Evolutionary conservation across 768 basidiomycete genomes (phyloP).

Genomic region (Lentinula boryana): DNA sequence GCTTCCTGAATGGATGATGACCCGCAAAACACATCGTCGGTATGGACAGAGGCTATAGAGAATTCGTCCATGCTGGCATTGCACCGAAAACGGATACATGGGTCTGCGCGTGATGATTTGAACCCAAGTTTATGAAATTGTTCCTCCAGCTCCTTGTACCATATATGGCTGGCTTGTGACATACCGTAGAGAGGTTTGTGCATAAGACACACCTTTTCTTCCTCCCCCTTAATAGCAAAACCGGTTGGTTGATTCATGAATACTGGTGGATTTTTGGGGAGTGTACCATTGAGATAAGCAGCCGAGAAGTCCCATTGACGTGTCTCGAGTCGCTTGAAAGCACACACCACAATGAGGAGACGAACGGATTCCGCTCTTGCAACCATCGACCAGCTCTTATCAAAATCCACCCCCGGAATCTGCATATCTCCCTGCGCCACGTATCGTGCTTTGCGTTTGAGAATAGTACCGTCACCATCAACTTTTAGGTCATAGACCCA

Average conservation of each 20-base stretch:
- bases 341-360: neutral
- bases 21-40: too few relatives aligned
- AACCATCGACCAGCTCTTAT: slow-evolving; percentile 6
- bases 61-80: too few relatives aligned
- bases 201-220: too few relatives aligned
- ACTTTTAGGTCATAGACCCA: slow-evolving; percentile 13
- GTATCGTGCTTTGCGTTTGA: slow-evolving; percentile 16
- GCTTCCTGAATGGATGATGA: too few relatives aligned
- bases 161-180: too few relatives aligned
- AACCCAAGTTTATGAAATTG: too few relatives aligned
- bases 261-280: slow-evolving; percentile 7
- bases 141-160: too few relatives aligned
- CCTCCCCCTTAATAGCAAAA: slow-evolving; percentile 9
- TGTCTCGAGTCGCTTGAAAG: neutral
- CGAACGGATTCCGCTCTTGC: slow-evolving; percentile 7
- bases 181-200: too few relatives aligned
- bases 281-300: slow-evolving; percentile 16
- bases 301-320: slow-evolving; percentile 11
- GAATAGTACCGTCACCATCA: slow-evolving; percentile 17
- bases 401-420: slow-evolving; percentile 21
- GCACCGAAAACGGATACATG: too few relatives aligned
- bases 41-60: too few relatives aligned
- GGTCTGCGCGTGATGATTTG: too few relatives aligned
- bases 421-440: slow-evolving; percentile 25
- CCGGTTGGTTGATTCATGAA: slow-evolving; percentile 16